These are phyloP conservation scores for Termitomyces heimii DNA, from an alignment of 768 basidiomycete genomes.

Conservation along the genomic window DNA sequence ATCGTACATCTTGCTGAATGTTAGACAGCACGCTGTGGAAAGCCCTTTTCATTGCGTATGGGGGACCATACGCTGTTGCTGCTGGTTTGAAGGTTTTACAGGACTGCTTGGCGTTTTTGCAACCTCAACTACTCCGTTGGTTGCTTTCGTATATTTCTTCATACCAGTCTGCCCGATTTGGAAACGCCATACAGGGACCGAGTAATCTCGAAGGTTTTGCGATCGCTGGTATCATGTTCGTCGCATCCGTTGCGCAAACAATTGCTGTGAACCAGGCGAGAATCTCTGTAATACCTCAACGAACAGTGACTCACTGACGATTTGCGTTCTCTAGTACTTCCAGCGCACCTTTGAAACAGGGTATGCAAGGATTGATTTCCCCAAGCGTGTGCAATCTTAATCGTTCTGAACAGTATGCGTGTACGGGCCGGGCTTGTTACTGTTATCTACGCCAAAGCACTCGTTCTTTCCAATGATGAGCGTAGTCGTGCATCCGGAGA, in stretches of 20 bases:
- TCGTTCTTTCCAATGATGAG: constrained; percentile 84
- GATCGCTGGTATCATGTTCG: constrained; percentile 77
- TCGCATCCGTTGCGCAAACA: constrained; percentile 73
- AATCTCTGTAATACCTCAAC: not conserved
- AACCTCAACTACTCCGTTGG: constrained; percentile 81
- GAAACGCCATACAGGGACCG: constrained; percentile 20
- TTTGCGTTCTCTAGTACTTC: constrained; percentile 58
- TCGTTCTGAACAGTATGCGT: constrained; percentile 58
- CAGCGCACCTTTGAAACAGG: constrained; percentile 76
- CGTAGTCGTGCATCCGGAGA: constrained; percentile 80
- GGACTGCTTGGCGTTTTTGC: constrained; percentile 76
- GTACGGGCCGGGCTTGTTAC: constrained; percentile 85
- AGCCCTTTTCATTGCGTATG: constrained; percentile 74
- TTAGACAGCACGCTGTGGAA: constrained; percentile 57
- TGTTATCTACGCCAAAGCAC: constrained; percentile 79
- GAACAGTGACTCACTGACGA: not conserved
- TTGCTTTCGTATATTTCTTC: constrained; percentile 76
- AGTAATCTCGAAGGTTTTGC: constrained; percentile 62
- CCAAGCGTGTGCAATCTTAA: not conserved
- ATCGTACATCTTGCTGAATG: not conserved
- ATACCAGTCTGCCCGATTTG: constrained; percentile 54
- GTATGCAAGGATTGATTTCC: too few relatives aligned
- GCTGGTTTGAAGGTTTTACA: constrained; percentile 67
- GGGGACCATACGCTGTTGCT: constrained; percentile 64
- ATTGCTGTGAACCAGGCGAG: constrained; percentile 72